Base-by-base conservation (phyloP, 2,329 filamentous ascomycete genomes). In the Chrysosporium queenslandicum region DNA sequence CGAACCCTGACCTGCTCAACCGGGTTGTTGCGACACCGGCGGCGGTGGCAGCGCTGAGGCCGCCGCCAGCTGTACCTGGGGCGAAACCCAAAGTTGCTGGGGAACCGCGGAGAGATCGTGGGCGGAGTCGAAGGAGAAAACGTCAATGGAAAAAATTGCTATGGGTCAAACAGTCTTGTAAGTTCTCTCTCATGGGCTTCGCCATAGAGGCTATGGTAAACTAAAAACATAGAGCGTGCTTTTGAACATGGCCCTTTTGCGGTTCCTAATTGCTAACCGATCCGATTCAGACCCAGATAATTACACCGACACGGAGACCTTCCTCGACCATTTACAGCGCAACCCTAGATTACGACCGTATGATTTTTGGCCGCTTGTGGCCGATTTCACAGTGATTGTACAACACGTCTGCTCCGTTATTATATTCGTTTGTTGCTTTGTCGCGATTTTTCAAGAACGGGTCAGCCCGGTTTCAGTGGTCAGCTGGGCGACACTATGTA, bases 131-230 rank as follows among this genome's bases (percentile, higher is more conserved):
- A 46, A 86, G 83, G 59, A 77, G 85, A 43, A 76, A 81, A 61
- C 77, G 83, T 58, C 80, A 80, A 9, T 97, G 91, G 87, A 94
- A 94, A 77, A 97, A 97, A 74, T 72, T 98, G 58, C 78, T 98
- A 52, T 98, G 92, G 92, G 90, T 98, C 64, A 95, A 94, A 71
- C 92, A 97, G 67, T 87, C 86, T 30, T 95, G 86, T 90, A 73
- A 58, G 82, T 70, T 27, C 14, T 36, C 39, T n/a, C 65, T 90
- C 92, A n/a, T n/a, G n/a, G n/a, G n/a, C n/a, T n/a, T n/a, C n/a
- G n/a, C n/a, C n/a, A n/a, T n/a, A 92, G 97, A 14, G 9, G 18
- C 11, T 9, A 23, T 23, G 2, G 9, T 1, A 2, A 18, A 8
- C 18, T 14, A n/a, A 23, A 23, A n/a, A 20, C 25, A 18, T 21